Conservation (phyloP, 2,329 filamentous ascomycete genomes). For the Penicillium corylophilum region DNA sequence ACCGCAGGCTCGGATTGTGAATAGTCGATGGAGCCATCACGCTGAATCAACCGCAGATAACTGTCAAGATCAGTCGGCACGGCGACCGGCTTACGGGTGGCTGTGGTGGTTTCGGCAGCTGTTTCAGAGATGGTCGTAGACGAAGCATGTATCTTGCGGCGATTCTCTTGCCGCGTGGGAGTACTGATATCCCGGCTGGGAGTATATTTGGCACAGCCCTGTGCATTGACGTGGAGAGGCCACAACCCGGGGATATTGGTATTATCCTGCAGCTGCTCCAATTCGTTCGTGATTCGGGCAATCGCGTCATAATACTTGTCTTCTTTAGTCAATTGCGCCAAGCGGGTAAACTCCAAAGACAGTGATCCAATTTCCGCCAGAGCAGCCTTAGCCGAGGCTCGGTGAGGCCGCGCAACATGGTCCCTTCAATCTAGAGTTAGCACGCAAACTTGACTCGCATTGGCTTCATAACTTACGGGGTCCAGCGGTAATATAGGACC, state of each 20-base stretch:
- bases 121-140: not conserved
- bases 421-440: constrained; percentile 30
- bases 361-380: constrained; percentile 74
- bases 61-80: constrained; percentile 25
- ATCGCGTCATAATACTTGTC: constrained; percentile 87
- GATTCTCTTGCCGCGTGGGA: constrained; percentile 6
- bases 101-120: not conserved
- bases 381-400: constrained; percentile 57
- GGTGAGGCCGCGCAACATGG: constrained; percentile 62
- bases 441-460: not conserved
- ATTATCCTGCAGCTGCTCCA: constrained; percentile 70
- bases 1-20: constrained; percentile 29
- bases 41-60: constrained; percentile 25
- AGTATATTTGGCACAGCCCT: constrained; percentile 64
- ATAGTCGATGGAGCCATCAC: constrained; percentile 20
- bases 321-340: constrained; percentile 80
- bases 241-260: constrained; percentile 77
- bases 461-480: constrained; percentile 51
- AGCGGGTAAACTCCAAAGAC: constrained; percentile 82
- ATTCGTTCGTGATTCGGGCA: constrained; percentile 76
- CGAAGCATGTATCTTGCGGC: not conserved
- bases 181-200: constrained; percentile 14
- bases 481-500: constrained; percentile 75
- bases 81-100: constrained; percentile 8
- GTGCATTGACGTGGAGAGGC: constrained; percentile 73